These are phyloP conservation scores for Phytomonas sp. DNA, from an alignment of 208 protist genomes.

Conservation along the genomic window DNA sequence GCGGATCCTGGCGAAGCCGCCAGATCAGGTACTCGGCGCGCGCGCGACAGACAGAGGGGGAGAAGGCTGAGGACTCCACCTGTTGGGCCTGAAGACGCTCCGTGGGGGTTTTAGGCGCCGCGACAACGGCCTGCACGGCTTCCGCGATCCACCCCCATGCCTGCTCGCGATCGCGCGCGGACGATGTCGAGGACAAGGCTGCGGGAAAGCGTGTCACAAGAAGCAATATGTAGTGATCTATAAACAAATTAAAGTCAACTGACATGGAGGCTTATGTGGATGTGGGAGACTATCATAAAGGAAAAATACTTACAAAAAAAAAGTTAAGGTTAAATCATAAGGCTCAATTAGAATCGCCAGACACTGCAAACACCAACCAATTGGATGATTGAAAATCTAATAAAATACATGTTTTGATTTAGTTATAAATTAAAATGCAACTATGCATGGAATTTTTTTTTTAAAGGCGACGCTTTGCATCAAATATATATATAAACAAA, in stretches of 20 bases:
- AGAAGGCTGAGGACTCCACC: constrained; percentile 47
- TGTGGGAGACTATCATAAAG: neutral
- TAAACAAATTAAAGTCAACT: constrained; percentile 47
- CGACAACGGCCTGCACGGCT: constrained; percentile 42
- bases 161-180: constrained; percentile 11
- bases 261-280: constrained; percentile 7
- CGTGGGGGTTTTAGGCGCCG: constrained; percentile 30
- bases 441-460: neutral
- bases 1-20: constrained; percentile 16
- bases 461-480: neutral
- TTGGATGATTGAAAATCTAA: neutral
- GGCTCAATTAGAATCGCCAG: neutral
- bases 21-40: constrained; percentile 59
- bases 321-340: neutral
- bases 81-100: constrained; percentile 43
- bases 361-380: neutral
- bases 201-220: constrained; percentile 66
- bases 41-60: constrained; percentile 42
- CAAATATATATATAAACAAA: neutral
- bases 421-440: neutral
- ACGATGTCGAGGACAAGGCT: constrained; percentile 22
- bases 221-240: constrained; percentile 84
- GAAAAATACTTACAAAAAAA: neutral
- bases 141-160: constrained; percentile 56
- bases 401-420: neutral